Conservation (phyloP, 257 asterid species). For the Solanum chiquidenum region DNA sequence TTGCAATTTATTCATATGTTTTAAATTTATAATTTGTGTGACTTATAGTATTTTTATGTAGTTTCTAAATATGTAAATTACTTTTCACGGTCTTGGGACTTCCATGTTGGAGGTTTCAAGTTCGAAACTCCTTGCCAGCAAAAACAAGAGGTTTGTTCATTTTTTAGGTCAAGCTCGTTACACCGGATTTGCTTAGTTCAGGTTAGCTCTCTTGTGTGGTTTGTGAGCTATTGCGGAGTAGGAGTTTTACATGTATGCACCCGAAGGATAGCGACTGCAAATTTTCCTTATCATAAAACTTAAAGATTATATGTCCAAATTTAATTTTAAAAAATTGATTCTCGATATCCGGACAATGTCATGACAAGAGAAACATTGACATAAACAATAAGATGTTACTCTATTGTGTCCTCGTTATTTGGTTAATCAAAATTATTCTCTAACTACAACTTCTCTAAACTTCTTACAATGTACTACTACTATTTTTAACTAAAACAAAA, state of each 20-base stretch:
- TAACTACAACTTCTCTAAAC: not conserved
- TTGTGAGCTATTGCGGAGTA: not conserved
- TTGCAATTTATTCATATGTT: not conserved
- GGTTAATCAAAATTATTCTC: not conserved
- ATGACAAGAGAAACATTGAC: not conserved
- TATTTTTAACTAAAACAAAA: not conserved
- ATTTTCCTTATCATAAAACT: not conserved
- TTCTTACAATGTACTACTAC: not conserved
- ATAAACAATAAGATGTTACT: not conserved
- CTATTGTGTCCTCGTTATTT: not conserved
- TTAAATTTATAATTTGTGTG: not conserved
- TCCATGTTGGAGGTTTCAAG: not conserved
- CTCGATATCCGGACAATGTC: not conserved
- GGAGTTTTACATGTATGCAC: not conserved
- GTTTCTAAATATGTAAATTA: not conserved
- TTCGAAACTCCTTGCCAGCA: not conserved
- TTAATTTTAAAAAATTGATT: not conserved
- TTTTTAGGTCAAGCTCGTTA: too few species aligned
- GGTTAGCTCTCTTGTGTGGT: too few species aligned
- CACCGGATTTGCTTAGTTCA: fast-evolving
- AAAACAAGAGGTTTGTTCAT: not conserved
- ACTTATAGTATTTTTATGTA: not conserved
- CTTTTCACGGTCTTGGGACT: not conserved
- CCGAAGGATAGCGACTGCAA: too few species aligned
- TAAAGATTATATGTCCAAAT: not conserved